Base-by-base conservation (phyloP, 768 basidiomycete genomes). In the Russula abietina region DNA sequence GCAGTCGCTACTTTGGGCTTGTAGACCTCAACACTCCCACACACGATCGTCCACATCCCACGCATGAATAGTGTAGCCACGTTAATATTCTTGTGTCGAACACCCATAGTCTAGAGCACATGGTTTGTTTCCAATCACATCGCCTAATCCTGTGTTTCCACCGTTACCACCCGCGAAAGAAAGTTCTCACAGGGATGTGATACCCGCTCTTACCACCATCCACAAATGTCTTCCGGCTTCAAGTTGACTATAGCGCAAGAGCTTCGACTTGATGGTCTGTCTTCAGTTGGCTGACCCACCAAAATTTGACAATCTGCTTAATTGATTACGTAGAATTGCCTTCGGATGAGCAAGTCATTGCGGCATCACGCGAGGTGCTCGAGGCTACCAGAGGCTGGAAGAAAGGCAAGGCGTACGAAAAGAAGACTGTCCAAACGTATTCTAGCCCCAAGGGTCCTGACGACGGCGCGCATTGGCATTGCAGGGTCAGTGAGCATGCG, bases 1-100 rank as follows among this genome's bases (percentile, higher is more conserved):
- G 95, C 60, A 94, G 91, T 75, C 84, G 97, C 57, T 85, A 84
- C 74, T 95, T 91, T 73, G 89, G 84, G 9, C 78, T 89, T 54
- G 86, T 91, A 55, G 81, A 94, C 66, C 77, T 89, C 67, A 83
- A 81, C 24, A 11, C 62, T 33, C 39, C 58, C 28, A 26, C 58
- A 51, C 36, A 30, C 12, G 36, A n/a, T 41, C 24, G 10, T 30
- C 43, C 11, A 43, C 54, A 10, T 46, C 59, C 41, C 59, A 55
- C 39, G 39, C 48, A 55, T 55, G 38, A 59, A 28, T 41, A 43
- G 46, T 30, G n/a, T 60, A 60, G 30, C 38, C 32, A 39, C 54
- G 11, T 46, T 38, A 28, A 32, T n/a, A 53, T 26, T 28, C 17
- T 33, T 32, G 30, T 62, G 24, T 24, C 43, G 11, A 46, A 24